phyloP scores from a whole-genome alignment of 148 eudicot species.

The Rhododendron henanense region DNA sequence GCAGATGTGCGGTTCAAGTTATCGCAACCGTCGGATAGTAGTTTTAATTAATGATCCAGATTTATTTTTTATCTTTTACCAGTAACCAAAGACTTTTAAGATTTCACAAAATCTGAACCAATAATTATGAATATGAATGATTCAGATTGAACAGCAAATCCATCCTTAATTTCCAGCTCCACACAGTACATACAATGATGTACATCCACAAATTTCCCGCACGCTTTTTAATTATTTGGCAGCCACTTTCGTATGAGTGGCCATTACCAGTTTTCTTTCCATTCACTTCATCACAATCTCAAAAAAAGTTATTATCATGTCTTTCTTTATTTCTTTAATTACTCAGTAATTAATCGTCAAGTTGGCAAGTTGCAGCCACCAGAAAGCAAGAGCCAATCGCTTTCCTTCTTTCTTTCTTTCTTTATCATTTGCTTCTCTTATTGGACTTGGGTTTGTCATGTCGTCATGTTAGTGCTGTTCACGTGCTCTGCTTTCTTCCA shows the following conservation, averaged over 20 bases:
- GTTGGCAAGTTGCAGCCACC: background rate
- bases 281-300: background rate
- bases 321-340: background rate
- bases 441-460: background rate
- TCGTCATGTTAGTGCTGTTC: background rate
- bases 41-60: no score
- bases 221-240: background rate
- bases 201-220: background rate
- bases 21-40: no score
- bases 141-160: no score
- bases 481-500: background rate
- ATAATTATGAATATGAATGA: no score
- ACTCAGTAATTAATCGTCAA: background rate
- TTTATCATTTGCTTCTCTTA: background rate
- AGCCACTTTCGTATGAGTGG: background rate
- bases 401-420: background rate
- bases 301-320: background rate
- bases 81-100: no score
- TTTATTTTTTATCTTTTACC: no score
- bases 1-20: no score
- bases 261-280: background rate
- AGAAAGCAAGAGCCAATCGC: background rate
- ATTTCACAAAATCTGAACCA: no score
- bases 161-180: no score
- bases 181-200: background rate